Evolutionary conservation across 176 grass and related monocot species (phyloP).

Genomic region (Oryza nivara): DNA sequence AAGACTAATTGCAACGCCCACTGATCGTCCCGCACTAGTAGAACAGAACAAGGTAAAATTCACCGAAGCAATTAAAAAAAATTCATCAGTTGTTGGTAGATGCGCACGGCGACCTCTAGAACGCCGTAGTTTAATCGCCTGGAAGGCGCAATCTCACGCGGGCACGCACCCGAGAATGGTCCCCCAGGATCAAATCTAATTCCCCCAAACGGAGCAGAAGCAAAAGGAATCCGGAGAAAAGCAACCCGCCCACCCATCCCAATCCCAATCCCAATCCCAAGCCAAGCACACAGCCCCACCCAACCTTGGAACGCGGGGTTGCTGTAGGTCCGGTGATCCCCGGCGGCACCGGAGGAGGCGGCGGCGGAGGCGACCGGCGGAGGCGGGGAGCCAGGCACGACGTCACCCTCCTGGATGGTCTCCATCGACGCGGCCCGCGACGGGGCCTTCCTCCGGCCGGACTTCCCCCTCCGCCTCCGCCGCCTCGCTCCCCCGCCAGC

Average conservation of each 20-base stretch:
- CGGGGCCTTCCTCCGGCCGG: constrained; percentile 48
- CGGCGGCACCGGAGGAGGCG: constrained; percentile 3
- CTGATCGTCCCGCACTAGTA: constrained; percentile 31
- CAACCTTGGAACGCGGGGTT: constrained; percentile 77
- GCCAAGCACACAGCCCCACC: neutral
- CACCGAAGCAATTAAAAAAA: constrained; percentile 14
- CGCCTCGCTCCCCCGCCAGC: constrained; percentile 14
- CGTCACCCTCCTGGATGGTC: constrained; percentile 80
- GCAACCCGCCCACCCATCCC: neutral
- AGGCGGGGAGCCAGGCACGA: constrained; percentile 28
- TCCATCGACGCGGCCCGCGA: constrained; percentile 73
- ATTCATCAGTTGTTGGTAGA: neutral
- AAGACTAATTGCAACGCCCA: constrained; percentile 4
- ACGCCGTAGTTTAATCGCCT: constrained; percentile 37
- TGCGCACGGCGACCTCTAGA: constrained; percentile 20
- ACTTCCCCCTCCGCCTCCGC: constrained; percentile 10
- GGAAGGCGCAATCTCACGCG: constrained; percentile 34
- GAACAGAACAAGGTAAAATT: constrained; percentile 19
- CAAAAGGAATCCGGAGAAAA: neutral
- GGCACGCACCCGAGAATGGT: constrained; percentile 20
- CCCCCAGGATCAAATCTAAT: constrained; percentile 52
- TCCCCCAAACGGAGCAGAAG: neutral
- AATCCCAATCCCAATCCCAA: neutral
- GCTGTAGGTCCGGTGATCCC: constrained; percentile 48
- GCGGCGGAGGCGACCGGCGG: neutral